Evolutionary conservation across 768 basidiomycete genomes (phyloP).

Genomic region (Tricholoma bakamatsutake): DNA sequence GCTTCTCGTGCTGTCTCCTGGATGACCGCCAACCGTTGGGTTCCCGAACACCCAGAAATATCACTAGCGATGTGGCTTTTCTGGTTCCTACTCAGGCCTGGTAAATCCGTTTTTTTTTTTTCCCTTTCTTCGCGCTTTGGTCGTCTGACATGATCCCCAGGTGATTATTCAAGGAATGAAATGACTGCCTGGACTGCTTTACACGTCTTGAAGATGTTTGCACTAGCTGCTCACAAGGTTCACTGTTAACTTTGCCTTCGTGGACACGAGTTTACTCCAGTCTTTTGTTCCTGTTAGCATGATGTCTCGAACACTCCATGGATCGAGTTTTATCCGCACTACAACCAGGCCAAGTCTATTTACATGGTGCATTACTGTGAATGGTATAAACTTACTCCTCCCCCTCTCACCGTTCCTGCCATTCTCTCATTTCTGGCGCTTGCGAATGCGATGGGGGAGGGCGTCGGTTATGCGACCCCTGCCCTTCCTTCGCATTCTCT

Average conservation of each 20-base stretch:
- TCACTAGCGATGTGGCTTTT: constrained; percentile 74
- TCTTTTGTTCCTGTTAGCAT: constrained; percentile 40
- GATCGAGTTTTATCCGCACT: constrained; percentile 46
- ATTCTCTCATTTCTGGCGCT: constrained; percentile 66
- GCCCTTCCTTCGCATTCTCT: constrained; percentile 18
- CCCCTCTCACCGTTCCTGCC: constrained; percentile 63
- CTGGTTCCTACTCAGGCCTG: constrained; percentile 63
- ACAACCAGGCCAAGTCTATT: constrained; percentile 15
- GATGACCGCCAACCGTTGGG: constrained; percentile 50
- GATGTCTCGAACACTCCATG: constrained; percentile 51
- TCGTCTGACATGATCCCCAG: constrained; percentile 24
- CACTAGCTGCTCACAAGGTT: constrained; percentile 61
- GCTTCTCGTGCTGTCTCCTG: constrained; percentile 42
- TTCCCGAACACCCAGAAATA: constrained; percentile 42
- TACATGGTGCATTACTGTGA: constrained; percentile 39
- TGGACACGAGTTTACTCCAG: neutral
- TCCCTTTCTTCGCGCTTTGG: neutral
- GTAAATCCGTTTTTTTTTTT: constrained; percentile 37
- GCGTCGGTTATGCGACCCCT: constrained; percentile 26
- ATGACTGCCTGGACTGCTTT: constrained; percentile 38
- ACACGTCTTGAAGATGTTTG: constrained; percentile 52
- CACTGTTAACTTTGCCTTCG: neutral
- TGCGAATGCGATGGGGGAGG: constrained; percentile 30
- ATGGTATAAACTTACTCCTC: constrained; percentile 42
- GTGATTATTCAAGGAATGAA: constrained; percentile 38